Evolutionary conservation across 2,329 filamentous ascomycete species (phyloP).

Genomic region (Diplodia sapinea): DNA sequence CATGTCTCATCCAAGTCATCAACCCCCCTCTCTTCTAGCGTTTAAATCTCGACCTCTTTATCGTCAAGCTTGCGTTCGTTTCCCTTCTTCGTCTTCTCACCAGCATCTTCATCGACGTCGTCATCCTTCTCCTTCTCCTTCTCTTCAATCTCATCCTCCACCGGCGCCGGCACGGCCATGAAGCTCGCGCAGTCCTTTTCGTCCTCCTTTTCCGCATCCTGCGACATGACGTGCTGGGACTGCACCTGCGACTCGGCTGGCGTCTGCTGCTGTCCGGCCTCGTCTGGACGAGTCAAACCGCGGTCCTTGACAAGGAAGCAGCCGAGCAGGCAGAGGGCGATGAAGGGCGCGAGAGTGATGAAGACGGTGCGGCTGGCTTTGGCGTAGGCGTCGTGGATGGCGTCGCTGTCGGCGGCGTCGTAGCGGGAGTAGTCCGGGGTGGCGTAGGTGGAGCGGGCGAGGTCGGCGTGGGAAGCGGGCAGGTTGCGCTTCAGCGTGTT

Average conservation of each 20-base stretch:
- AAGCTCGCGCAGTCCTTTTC: conserved; percentile 18
- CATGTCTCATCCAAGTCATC: not conserved
- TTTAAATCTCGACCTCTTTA: not conserved
- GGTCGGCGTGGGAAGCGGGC: conserved; percentile 24
- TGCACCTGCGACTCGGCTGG: not conserved
- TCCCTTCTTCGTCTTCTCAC: conserved; percentile 1
- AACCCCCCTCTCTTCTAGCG: not conserved
- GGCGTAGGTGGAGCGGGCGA: conserved; percentile 27
- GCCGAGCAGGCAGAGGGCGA: conserved; percentile 29
- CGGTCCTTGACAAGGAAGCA: conserved; percentile 31
- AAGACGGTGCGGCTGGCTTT: conserved; percentile 31
- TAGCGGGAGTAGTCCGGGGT: conserved; percentile 16
- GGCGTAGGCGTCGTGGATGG: conserved; percentile 30
- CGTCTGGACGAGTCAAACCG: conserved; percentile 28
- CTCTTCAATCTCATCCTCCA: conserved; percentile 18
- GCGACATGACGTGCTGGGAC: conserved; percentile 4
- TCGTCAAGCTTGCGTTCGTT: not conserved
- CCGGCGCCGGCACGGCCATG: conserved; percentile 14
- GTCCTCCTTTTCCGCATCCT: conserved; percentile 12
- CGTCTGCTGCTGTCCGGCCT: conserved; percentile 20
- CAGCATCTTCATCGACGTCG: not conserved
- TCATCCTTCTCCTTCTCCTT: not conserved
- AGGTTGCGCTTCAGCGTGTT: conserved; percentile 43
- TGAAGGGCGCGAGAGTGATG: conserved; percentile 31
- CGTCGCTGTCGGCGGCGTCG: conserved; percentile 12